Evolutionary conservation across 2,329 filamentous ascomycete genomes (phyloP).

Genomic region (Curvularia hawaiiensis): DNA sequence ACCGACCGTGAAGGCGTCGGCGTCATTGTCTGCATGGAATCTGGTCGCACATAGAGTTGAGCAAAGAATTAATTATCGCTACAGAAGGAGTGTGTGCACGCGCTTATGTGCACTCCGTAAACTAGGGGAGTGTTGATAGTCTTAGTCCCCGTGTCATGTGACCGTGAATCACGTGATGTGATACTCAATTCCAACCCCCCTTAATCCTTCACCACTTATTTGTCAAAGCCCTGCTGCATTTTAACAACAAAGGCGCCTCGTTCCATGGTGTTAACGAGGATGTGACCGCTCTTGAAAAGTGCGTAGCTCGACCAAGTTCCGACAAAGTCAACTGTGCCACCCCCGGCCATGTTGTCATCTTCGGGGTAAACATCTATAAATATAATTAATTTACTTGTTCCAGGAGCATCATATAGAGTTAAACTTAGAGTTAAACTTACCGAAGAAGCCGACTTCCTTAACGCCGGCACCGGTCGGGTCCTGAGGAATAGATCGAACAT

Average conservation of each 20-base stretch:
- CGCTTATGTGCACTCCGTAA: no score
- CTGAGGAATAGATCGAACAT: constrained; percentile 49
- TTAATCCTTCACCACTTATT: neutral
- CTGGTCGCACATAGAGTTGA: no score
- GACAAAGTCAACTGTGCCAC: constrained; percentile 50
- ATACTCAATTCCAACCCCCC: no score
- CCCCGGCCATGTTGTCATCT: constrained; percentile 46
- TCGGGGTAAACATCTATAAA: constrained; percentile 49
- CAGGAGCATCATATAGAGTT: no score
- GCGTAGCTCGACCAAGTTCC: constrained; percentile 53
- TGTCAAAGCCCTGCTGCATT: constrained; percentile 30
- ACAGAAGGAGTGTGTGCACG: no score
- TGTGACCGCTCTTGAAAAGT: constrained; percentile 47
- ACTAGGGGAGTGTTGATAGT: no score
- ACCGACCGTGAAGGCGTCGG: neutral
- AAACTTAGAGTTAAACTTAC: constrained; percentile 6
- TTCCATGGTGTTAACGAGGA: constrained; percentile 50
- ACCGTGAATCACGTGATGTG: no score
- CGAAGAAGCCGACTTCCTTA: constrained; percentile 51
- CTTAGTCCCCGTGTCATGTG: no score
- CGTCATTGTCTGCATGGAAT: neutral
- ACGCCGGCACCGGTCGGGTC: constrained; percentile 50
- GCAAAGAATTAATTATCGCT: no score
- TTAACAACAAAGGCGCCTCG: constrained; percentile 47
- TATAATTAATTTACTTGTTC: constrained; percentile 4